Percentiles rank a stretch among this genome's conserved stretches.
phyloP scores from a whole-genome alignment of 805 yeast genomes.

The Pichia nakasei region DNA sequence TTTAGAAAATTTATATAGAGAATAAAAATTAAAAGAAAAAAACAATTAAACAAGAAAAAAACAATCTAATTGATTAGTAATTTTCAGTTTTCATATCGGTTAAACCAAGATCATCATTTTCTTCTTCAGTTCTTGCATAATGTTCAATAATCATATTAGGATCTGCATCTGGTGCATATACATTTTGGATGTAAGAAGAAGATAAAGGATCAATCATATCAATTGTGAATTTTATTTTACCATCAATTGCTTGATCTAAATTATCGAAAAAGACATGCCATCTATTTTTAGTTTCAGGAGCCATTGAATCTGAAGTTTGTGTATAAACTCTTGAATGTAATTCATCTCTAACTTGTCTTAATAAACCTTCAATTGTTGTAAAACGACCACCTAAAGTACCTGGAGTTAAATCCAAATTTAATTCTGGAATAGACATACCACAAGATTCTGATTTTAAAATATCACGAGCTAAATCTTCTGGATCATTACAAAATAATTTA shows the following conservation, averaged over 20 bases:
- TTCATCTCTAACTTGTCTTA: constrained; percentile 85
- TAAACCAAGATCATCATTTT: constrained; percentile 88
- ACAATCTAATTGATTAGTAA: not conserved
- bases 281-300: constrained; percentile 58
- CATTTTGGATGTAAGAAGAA: constrained; percentile 90
- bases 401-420: constrained; percentile 81
- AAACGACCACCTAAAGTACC: constrained; percentile 98
- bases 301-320: constrained; percentile 89
- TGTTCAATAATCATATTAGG: constrained; percentile 93
- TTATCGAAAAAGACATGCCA: constrained; percentile 76
- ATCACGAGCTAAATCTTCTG: constrained; percentile 91
- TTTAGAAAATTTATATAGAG: not conserved
- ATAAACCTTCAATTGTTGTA: constrained; percentile 91
- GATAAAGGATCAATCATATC: constrained; percentile 93
- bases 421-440: constrained; percentile 76
- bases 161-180: constrained; percentile 97
- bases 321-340: constrained; percentile 76
- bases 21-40: not conserved
- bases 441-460: constrained; percentile 92
- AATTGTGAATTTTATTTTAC: constrained; percentile 75
- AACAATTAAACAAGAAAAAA: too few relatives aligned
- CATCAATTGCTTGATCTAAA: constrained; percentile 71
- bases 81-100: constrained; percentile 33
- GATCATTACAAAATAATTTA: constrained; percentile 68
- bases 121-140: constrained; percentile 78